phyloP scores from a whole-genome alignment of 2,329 filamentous ascomycete species.

The Shiraia bambusicola region DNA sequence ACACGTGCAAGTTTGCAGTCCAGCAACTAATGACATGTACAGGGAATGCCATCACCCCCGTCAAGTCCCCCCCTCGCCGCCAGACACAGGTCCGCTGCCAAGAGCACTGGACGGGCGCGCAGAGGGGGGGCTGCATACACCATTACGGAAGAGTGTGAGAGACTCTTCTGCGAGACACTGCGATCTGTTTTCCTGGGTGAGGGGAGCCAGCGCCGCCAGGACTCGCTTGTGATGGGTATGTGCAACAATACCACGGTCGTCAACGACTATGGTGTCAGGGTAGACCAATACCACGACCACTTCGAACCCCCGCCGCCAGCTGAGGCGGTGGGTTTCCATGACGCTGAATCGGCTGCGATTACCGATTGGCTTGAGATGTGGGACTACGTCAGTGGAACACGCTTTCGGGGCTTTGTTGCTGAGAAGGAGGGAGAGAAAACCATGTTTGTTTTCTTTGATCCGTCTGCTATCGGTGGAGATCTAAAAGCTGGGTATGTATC shows the following conservation, averaged over 20 bases:
- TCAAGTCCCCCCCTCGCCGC: slow-evolving; percentile 87
- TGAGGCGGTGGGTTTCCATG: slow-evolving; percentile 20
- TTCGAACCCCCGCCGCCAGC: slow-evolving; percentile 37
- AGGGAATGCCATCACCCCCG: slow-evolving; percentile 80
- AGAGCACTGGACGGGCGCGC: slow-evolving; percentile 49
- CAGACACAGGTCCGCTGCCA: slow-evolving; percentile 63
- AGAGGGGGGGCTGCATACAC: slow-evolving; percentile 90
- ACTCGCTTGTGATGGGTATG: slow-evolving; percentile 87
- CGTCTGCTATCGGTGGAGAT: slow-evolving; percentile 69
- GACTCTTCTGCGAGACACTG: slow-evolving; percentile 98
- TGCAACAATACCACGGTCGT: slow-evolving; percentile 39
- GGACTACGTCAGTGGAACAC: slow-evolving; percentile 81
- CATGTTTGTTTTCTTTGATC: slow-evolving; percentile 86
- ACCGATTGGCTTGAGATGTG: slow-evolving; percentile 74
- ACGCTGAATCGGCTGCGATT: slow-evolving; percentile 40
- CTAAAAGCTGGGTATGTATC: slow-evolving; percentile 79
- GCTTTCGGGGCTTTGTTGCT: slow-evolving; percentile 83
- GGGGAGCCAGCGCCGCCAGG: slow-evolving; percentile 73
- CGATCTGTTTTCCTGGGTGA: slow-evolving; percentile 93
- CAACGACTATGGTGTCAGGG: slow-evolving; percentile 35
- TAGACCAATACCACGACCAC: slow-evolving; percentile 20
- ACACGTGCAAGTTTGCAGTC: background rate
- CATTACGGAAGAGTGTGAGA: slow-evolving; percentile 99
- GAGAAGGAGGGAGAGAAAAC: slow-evolving; percentile 69
- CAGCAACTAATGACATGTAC: background rate